Percentiles rank a stretch among this genome's conserved stretches.
phyloP scores from a whole-genome alignment of 768 basidiomycete species.

The Trametes cingulata region DNA sequence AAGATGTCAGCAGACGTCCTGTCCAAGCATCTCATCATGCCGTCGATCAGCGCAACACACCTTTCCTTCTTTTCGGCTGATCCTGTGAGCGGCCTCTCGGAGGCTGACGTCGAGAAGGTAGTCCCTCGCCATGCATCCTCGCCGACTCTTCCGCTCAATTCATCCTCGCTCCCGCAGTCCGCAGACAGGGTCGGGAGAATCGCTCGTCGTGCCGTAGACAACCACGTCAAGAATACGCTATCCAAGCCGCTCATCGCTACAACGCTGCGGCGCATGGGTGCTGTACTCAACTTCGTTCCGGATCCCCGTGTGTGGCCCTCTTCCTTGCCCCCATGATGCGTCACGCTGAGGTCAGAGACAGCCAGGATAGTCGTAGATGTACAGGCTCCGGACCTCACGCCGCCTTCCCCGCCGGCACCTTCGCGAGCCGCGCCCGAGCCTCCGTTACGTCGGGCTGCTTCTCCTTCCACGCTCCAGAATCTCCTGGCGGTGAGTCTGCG shows the following conservation, averaged over 20 bases:
- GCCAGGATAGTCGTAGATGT: slow-evolving; percentile 52
- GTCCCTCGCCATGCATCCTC: not conserved
- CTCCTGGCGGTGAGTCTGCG: not conserved
- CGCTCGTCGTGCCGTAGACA: slow-evolving; percentile 67
- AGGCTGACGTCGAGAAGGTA: slow-evolving; percentile 69
- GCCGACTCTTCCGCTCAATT: slow-evolving; percentile 13
- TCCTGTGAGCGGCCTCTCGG: slow-evolving; percentile 53
- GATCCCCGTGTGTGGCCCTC: slow-evolving; percentile 57
- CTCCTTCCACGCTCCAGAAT: not conserved
- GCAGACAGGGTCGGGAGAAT: slow-evolving; percentile 71
- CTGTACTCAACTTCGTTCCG: slow-evolving; percentile 65
- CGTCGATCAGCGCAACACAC: slow-evolving; percentile 71
- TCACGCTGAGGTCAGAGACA: slow-evolving; percentile 29
- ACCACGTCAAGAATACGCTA: slow-evolving; percentile 70
- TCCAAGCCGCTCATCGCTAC: slow-evolving; percentile 70
- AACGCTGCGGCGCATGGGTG: slow-evolving; percentile 67
- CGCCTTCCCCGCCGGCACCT: slow-evolving; percentile 12
- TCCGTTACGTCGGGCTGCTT: slow-evolving; percentile 9
- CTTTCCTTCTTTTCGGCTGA: slow-evolving; percentile 66
- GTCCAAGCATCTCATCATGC: slow-evolving; percentile 76
- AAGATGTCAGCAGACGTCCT: slow-evolving; percentile 69
- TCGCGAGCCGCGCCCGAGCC: slow-evolving; percentile 11
- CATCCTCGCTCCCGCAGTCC: slow-evolving; percentile 41
- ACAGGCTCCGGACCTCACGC: slow-evolving; percentile 46
- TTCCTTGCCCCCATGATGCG: slow-evolving; percentile 16